A percentile compares a stretch with the other conserved stretches of the same genome.
Conservation (phyloP, 768 basidiomycete genomes). For the Boletus fagicola region DNA sequence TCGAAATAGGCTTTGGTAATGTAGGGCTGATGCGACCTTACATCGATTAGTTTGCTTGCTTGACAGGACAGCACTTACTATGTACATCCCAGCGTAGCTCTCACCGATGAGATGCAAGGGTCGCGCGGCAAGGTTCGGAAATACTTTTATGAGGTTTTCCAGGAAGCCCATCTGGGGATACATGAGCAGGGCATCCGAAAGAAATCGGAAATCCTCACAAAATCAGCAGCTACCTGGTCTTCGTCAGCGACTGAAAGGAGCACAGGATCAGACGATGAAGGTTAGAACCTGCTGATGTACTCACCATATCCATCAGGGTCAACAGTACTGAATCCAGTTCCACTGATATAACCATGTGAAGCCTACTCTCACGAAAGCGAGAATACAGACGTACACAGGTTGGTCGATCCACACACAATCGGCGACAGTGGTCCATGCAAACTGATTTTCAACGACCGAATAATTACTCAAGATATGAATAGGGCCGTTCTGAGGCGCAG, state of each 20-base stretch:
- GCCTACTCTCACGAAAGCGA: neutral
- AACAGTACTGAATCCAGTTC: slow-evolving; percentile 60
- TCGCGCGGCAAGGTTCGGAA: slow-evolving; percentile 45
- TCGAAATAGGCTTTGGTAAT: slow-evolving; percentile 58
- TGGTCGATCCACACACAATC: slow-evolving; percentile 57
- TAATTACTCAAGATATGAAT: no score
- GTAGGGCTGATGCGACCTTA: slow-evolving; percentile 53
- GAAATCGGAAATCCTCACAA: slow-evolving; percentile 39
- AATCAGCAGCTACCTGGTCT: slow-evolving; percentile 56
- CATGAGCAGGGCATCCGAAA: neutral
- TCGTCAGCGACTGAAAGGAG: slow-evolving; percentile 47
- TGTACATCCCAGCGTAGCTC: slow-evolving; percentile 71
- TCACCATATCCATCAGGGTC: slow-evolving; percentile 56
- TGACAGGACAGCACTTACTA: slow-evolving; percentile 45
- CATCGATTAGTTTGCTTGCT: no score
- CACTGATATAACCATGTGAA: slow-evolving; percentile 34
- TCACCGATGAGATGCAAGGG: slow-evolving; percentile 72
- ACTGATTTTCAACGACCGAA: no score
- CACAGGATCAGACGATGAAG: neutral
- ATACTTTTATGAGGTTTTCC: slow-evolving; percentile 3
- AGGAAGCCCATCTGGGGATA: slow-evolving; percentile 64
- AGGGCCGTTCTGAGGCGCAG: no score
- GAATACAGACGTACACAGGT: slow-evolving; percentile 44
- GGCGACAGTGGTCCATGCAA: no score
- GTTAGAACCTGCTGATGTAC: slow-evolving; percentile 4